Conservation (phyloP, 2,329 filamentous ascomycete species). For the Neofusicoccum umdonicola region DNA sequence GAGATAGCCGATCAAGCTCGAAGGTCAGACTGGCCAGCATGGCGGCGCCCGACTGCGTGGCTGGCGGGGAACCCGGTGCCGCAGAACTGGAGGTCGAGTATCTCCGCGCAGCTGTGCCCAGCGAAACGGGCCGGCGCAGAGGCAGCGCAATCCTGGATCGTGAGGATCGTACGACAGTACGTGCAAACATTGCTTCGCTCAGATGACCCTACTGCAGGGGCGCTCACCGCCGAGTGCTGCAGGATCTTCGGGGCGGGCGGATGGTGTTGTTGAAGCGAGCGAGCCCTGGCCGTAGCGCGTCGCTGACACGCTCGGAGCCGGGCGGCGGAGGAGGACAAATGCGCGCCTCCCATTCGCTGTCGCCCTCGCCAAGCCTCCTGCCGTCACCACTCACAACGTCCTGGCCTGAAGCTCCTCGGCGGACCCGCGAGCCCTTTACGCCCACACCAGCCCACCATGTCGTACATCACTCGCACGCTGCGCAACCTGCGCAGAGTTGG, state of each 20-base stretch:
- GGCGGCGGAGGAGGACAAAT: not conserved
- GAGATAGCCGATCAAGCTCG: constrained; percentile 84
- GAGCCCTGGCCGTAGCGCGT: not conserved
- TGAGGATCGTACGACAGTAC: constrained; percentile 3
- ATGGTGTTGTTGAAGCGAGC: not conserved
- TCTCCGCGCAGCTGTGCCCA: constrained; percentile 26
- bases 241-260: not conserved
- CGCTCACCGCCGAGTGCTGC: not conserved
- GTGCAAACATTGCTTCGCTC: constrained; percentile 9
- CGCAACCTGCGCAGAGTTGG: constrained; percentile 85
- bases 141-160: not conserved
- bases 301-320: not conserved
- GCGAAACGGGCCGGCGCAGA: constrained; percentile 20
- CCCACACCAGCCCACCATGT: constrained; percentile 63
- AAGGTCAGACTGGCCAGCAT: constrained; percentile 60
- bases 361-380: constrained; percentile 8
- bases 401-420: not conserved
- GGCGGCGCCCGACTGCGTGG: constrained; percentile 47
- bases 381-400: constrained; percentile 5
- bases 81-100: constrained; percentile 33
- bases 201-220: not conserved
- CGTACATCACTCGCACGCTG: constrained; percentile 82
- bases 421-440: not conserved
- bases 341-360: not conserved
- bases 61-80: constrained; percentile 26